Evolutionary conservation across 2,329 filamentous ascomycete species (phyloP), one percentile per base, ranked within the genome.

Genomic region (Albifimbria verrucaria): DNA sequence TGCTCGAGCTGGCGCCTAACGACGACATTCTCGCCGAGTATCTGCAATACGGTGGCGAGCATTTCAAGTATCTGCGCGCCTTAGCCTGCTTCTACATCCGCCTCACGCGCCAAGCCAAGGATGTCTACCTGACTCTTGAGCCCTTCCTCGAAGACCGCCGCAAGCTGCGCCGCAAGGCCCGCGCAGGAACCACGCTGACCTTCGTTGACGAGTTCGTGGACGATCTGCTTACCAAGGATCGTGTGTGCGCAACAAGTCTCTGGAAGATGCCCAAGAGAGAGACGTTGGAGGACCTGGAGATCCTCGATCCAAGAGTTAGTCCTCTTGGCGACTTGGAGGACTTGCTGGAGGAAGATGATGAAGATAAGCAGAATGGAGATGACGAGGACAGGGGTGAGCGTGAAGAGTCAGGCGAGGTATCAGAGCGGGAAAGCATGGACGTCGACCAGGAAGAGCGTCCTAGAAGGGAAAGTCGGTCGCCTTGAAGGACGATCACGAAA

Each of bases 11-110:
- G 10, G 86, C 86, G 23, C 94, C 94, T 1, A 82, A 84, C 55
- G 87, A 90, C 67, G 88, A 87, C 43, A 82, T 97, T 28, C 76
- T 99, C 24, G 72, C 82, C 41, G 90, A 92, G 65, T 97, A 97
- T 69, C 72, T 99, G 25, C 76, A 83, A 52, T 87, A 87, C 63
- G 88, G 87, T 52, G 91, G 86, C 45, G 86, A 89, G 36, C 75
- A 85, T 50, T 92, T 92, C 68, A 92, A 90, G 72, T 99, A 99
- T 71, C 77, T 99, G 51, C 86, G 92, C 53, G 92, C 90, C 1
- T 77, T 99, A 58, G 93, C 92, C 0, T 88, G 88, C 1, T 97
- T 99, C 69, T 97, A 99, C 71, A 83, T 96, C n/a, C 80, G 94
- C 12, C 75, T 99, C 62, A 96, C 94, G 18, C 87, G 93, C 66